phyloP scores from a whole-genome alignment of 164 flowering plant species.

The Taxillus chinensis region DNA sequence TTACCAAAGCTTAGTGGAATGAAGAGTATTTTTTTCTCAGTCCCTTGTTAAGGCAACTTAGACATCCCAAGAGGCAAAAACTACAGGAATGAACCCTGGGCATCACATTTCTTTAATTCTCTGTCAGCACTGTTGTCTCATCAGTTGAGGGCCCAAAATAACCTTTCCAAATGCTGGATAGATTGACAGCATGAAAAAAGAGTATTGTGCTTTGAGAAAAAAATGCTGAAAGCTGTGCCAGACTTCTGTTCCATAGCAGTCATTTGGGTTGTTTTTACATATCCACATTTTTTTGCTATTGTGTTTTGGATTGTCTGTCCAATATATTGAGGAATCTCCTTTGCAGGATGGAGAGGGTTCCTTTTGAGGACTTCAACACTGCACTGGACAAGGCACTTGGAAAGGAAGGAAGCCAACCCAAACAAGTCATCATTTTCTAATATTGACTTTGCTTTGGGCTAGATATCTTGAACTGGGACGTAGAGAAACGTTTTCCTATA shows the following conservation, averaged over 20 bases:
- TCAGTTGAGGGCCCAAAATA: too few species aligned
- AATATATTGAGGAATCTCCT: neutral
- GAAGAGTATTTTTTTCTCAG: too few species aligned
- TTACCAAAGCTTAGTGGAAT: too few species aligned
- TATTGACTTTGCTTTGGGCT: neutral
- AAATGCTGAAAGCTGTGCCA: neutral
- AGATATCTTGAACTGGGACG: too few species aligned
- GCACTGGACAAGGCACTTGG: conserved; percentile 84
- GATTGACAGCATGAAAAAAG: neutral
- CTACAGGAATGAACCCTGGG: too few species aligned
- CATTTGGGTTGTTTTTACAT: neutral
- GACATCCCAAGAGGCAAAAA: too few species aligned
- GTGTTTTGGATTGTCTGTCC: neutral
- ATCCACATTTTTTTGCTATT: neutral
- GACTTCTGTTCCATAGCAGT: neutral
- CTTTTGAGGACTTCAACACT: conserved; percentile 50
- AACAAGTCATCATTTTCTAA: conserved; percentile 70
- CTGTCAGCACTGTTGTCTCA: too few species aligned
- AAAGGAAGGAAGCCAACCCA: conserved; percentile 82
- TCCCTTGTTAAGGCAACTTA: too few species aligned
- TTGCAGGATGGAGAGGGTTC: conserved; percentile 75
- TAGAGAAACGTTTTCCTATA: too few species aligned
- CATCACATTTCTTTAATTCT: too few species aligned
- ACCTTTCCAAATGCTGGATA: too few species aligned
- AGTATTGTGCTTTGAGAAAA: neutral